Conservation (phyloP, 768 basidiomycete species). For the Xanthoconium stramineum region DNA sequence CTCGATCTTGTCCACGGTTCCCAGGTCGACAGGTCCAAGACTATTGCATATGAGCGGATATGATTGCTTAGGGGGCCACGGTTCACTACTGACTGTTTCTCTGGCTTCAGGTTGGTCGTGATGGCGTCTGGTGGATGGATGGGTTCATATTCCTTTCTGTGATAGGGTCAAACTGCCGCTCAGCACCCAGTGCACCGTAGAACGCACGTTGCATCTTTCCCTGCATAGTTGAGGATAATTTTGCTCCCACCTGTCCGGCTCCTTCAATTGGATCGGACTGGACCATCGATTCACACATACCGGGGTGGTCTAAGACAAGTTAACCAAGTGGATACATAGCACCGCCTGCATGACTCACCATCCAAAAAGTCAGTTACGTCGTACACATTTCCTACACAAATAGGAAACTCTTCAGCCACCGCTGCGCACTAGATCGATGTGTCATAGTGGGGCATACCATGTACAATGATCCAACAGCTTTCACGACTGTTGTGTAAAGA, state of each 20-base stretch:
- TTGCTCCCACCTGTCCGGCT: slow-evolving; percentile 62
- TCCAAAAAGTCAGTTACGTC: slow-evolving; percentile 79
- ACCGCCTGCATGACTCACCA: slow-evolving; percentile 36
- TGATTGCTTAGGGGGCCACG: not conserved
- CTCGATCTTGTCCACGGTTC: slow-evolving; percentile 60
- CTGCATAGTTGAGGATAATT: slow-evolving; percentile 86
- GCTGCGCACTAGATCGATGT: not conserved
- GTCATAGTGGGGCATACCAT: slow-evolving; percentile 44
- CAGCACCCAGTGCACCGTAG: not conserved
- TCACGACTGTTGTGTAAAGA: slow-evolving; percentile 55
- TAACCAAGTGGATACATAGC: not conserved
- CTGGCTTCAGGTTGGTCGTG: slow-evolving; percentile 69
- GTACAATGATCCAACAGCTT: slow-evolving; percentile 82
- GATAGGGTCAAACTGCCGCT: not conserved
- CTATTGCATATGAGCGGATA: slow-evolving; percentile 32
- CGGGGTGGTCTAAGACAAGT: slow-evolving; percentile 55
- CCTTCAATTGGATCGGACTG: not conserved
- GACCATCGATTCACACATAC: slow-evolving; percentile 29
- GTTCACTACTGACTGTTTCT: slow-evolving; percentile 64
- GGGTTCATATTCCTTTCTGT: slow-evolving; percentile 76
- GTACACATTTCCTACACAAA: slow-evolving; percentile 60
- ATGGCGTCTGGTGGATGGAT: slow-evolving; percentile 88
- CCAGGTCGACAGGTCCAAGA: slow-evolving; percentile 68
- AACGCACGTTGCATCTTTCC: slow-evolving; percentile 82
- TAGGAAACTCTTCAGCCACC: not conserved